phyloP scores from a whole-genome alignment of 179 eudicot species.

The Camellia oleifera region DNA sequence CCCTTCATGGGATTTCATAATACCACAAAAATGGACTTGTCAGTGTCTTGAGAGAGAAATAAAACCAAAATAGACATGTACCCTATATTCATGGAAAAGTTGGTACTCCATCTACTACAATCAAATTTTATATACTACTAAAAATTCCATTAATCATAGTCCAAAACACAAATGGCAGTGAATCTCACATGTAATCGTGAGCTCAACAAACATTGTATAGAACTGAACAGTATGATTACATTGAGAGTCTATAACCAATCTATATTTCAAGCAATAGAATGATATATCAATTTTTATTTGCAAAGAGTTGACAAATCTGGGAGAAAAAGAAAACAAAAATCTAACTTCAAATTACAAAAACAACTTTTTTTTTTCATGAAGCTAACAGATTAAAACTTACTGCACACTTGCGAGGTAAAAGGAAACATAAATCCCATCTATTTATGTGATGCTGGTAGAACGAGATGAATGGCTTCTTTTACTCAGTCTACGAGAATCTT shows the following conservation, averaged over 20 bases:
- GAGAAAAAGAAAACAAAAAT: neutral
- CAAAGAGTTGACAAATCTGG: neutral
- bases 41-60: no score
- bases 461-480: conserved; percentile 50
- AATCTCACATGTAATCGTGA: no score
- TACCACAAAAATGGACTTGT: no score
- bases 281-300: neutral
- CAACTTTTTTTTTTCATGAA: neutral
- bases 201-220: no score
- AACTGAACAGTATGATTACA: neutral
- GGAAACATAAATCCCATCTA: neutral
- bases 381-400: neutral
- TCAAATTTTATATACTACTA: no score
- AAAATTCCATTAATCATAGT: no score
- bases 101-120: no score
- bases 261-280: neutral
- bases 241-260: neutral
- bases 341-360: neutral
- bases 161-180: no score
- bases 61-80: no score
- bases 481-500: conserved; percentile 47
- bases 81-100: no score
- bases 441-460: conserved; percentile 30
- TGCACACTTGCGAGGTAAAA: neutral
- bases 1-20: no score